Evolutionary conservation across 345 rosid genomes (phyloP), one percentile per base, ranked within the genome.

Genomic region (Populus pruinosa): DNA sequence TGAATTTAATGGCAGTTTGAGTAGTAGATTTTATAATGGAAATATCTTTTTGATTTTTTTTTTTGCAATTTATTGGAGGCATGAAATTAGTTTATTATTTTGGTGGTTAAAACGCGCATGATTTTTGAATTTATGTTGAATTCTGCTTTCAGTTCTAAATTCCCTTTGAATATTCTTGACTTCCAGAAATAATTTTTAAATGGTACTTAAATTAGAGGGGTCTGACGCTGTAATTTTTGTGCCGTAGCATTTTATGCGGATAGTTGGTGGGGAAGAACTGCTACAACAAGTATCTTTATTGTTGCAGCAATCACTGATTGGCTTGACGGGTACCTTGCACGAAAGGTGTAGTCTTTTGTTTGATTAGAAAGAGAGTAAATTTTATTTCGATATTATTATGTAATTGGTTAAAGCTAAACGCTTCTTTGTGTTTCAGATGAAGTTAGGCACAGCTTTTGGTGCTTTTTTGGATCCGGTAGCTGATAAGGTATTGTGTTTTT

Each of bases 381-480:
- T 38, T 39, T 16, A 20, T 23, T 49, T 8, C 55, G 14, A 38
- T 43, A n/a, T 29, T 31, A 18, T n/a, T 16, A 1, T 17, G 1
- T 53, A 14, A 35, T 47, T 29, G 18, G 12, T 39, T 70, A 23
- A 76, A 23, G 27, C 38, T 21, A 29, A 33, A 21, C 31, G 43
- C 11, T 63, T 61, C 8, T 12, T 2, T 83, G 76, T 72, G 16
- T 84, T 84, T 77, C 91, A 96, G 99, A 91, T 96, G 99, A 86
- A 87, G 74, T 73, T 91, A 79, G 91, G 91, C 79, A 89, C 97
- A 71, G 89, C 88, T 14, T 96, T 96, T 87, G 99, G 99, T 85
- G 99, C 99, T 23, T 96, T 96, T 87, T 88, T 96, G 90, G 98
- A 94, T 85, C 99, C 98, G 7, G 98, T 96, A 61, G 98, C 98